Evolutionary conservation across 2,329 filamentous ascomycete species (phyloP).

Genomic region (Scedosporium boydii): DNA sequence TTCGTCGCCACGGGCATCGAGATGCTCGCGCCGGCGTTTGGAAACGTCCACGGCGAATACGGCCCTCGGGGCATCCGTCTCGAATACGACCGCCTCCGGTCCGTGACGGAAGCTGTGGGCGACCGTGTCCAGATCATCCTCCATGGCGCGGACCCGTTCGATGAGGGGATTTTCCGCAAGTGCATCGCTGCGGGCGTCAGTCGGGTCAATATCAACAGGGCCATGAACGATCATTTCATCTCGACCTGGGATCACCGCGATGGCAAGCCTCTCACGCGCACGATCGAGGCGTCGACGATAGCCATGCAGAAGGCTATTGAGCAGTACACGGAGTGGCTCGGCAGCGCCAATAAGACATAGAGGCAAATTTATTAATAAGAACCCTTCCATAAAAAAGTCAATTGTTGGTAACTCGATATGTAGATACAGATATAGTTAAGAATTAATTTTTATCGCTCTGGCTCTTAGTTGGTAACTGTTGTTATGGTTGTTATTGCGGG

Average conservation of each 20-base stretch:
- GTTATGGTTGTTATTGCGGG: no score
- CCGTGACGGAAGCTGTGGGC: constrained; percentile 18
- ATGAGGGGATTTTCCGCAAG: constrained; percentile 34
- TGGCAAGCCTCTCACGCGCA: constrained; percentile 18
- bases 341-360: constrained; percentile 32
- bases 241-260: constrained; percentile 22
- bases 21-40: constrained; percentile 65
- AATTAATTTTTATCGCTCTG: no score
- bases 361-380: no score
- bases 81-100: constrained; percentile 44
- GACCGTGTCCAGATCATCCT: constrained; percentile 35
- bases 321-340: constrained; percentile 37
- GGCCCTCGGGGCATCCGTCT: constrained; percentile 53
- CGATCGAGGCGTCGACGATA: constrained; percentile 36
- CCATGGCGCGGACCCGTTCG: constrained; percentile 48
- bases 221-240: constrained; percentile 36
- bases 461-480: no score
- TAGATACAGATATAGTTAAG: no score
- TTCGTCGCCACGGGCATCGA: constrained; percentile 66
- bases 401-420: no score
- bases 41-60: constrained; percentile 68
- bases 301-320: constrained; percentile 31
- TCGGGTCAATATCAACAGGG: constrained; percentile 50
- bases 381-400: no score
- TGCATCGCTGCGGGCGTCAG: constrained; percentile 35